Percentiles rank a stretch among this genome's conserved stretches.
phyloP scores from a whole-genome alignment of 2,329 filamentous ascomycete species.

The Dothiorella sarmentorum region DNA sequence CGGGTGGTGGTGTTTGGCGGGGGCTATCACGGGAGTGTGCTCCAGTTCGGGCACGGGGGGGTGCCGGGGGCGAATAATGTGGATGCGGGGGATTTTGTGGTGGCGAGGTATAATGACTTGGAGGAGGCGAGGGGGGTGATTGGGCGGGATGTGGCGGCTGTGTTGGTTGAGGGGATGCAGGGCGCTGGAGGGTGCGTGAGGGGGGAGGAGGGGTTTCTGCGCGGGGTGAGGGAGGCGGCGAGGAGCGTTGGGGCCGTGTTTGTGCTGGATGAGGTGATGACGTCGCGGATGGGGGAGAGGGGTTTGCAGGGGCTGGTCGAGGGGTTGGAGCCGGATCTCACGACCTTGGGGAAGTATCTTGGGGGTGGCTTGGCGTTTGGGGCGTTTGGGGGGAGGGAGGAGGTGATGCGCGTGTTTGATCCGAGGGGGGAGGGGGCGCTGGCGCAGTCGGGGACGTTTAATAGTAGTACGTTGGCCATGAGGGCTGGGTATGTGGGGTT shows the following conservation, averaged over 20 bases:
- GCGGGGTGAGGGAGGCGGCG: constrained; percentile 48
- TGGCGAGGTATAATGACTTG: constrained; percentile 61
- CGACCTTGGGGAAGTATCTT: constrained; percentile 63
- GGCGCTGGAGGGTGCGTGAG: constrained; percentile 59
- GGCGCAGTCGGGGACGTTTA: constrained; percentile 62
- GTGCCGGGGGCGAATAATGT: constrained; percentile 45
- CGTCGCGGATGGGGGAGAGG: constrained; percentile 53
- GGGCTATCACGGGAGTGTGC: constrained; percentile 55
- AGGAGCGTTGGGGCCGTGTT: constrained; percentile 54
- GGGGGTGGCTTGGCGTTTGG: constrained; percentile 66
- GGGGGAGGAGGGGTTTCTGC: constrained; percentile 51
- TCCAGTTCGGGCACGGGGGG: constrained; percentile 45
- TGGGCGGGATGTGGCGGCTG: constrained; percentile 51
- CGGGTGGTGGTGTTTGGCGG: constrained; percentile 52
- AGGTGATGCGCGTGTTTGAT: constrained; percentile 59
- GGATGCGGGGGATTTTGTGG: constrained; percentile 54
- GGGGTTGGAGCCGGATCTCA: constrained; percentile 57
- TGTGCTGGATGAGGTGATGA: constrained; percentile 71
- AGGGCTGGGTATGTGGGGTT: constrained; percentile 49
- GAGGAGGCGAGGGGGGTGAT: constrained; percentile 46
- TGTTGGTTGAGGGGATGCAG: constrained; percentile 66
- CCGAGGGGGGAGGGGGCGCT: constrained; percentile 43
- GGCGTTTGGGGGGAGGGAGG: constrained; percentile 59
- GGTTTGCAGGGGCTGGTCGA: constrained; percentile 48
- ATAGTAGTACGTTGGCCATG: constrained; percentile 65